Evolutionary conservation across 164 flowering plant species (phyloP), one percentile per base, ranked within the genome.

Genomic region (Stephania cephalantha): DNA sequence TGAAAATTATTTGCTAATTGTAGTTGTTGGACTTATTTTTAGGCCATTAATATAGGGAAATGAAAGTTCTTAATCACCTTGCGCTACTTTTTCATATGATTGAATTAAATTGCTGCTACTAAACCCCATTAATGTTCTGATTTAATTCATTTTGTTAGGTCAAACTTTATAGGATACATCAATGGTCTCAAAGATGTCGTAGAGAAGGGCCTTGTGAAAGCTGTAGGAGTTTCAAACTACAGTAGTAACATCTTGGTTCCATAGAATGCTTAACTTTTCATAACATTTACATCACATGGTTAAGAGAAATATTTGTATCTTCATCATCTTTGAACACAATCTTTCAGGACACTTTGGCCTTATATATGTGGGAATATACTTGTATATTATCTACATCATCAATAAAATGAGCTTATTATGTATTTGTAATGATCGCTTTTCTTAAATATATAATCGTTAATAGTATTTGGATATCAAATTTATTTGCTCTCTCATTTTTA

Each of bases 1-100:
- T 46, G 63, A 58, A 73, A n/a, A n/a, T n/a, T n/a, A 29, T 31
- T 30, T 45, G 22, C 77, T 82, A 46, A 86, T 58, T 42, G 0
- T 71, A 67, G 22, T 67, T 53, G 12, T 68, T 72, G 78, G 55
- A 7, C 22, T 71, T 64, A 53, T 71, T 84, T 86, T 80, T 93
- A 95, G 99, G 99, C 98, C 99, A 10, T 98, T 97, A 79, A 29
- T 95, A 75, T 95, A 98, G 99, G 97, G 96, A 86, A 95, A 95
- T 83, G 95, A 95, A 91, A 97, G 99, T 95, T 72, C 63, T 74
- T 81, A 69, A 50, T 50, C 55, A 50, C 55, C 10, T 13, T 50
- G 55, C 55, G 15, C 55, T 50, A 50, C 15, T 50, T 31, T 31
- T 31, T 46, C 20, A 20, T 66, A 9, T 71, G 50, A 46, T 72